phyloP scores from a whole-genome alignment of 306 rosid genomes.

The Cicer judaicum region DNA sequence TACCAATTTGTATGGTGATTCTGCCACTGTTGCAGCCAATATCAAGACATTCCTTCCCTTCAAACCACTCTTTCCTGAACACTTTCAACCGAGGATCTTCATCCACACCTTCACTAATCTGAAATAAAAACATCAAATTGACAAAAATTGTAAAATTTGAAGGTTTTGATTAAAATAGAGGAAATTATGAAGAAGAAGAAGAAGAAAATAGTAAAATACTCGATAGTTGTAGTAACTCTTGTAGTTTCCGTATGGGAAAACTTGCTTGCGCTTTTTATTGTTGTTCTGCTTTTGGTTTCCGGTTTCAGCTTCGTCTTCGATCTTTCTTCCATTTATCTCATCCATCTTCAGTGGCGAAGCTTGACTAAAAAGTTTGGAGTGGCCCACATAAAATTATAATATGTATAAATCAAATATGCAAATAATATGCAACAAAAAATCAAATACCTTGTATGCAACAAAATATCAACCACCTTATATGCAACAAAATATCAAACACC shows the following conservation, averaged over 20 bases:
- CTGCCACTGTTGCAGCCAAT: constrained; percentile 85
- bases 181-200: neutral
- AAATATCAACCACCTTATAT: too few species aligned
- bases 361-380: too few species aligned
- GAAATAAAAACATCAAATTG: constrained; percentile 29
- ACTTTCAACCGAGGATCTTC: constrained; percentile 86
- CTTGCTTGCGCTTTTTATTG: constrained; percentile 47
- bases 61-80: constrained; percentile 82
- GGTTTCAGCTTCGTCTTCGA: constrained; percentile 36
- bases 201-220: constrained; percentile 52
- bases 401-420: too few species aligned
- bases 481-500: too few species aligned
- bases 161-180: neutral
- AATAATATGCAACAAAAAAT: too few species aligned
- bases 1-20: constrained; percentile 85
- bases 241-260: constrained; percentile 81
- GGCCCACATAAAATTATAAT: too few species aligned
- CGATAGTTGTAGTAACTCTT: constrained; percentile 87
- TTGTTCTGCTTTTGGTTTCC: constrained; percentile 24
- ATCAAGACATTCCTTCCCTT: constrained; percentile 88
- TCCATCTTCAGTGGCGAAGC: neutral
- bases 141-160: constrained; percentile 14
- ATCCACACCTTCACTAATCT: constrained; percentile 67
- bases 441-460: too few species aligned
- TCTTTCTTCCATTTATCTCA: constrained; percentile 37